These are phyloP conservation scores for Croton laevigatus DNA, from an alignment of 441 rosid genomes.

Conservation along the genomic window DNA sequence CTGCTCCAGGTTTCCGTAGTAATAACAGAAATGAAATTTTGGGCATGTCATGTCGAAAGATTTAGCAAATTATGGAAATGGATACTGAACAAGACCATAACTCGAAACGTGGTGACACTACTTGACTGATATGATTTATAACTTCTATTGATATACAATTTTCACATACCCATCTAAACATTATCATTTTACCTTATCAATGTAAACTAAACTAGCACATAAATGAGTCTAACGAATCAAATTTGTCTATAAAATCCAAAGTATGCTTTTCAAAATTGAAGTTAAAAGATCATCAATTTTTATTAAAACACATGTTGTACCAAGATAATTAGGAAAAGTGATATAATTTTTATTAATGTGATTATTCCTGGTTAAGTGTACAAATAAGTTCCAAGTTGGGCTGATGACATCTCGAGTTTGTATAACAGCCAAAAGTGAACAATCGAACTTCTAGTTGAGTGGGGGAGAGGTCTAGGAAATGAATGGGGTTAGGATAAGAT, in stretches of 20 bases:
- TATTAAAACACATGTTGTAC: neutral
- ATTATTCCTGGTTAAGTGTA: neutral
- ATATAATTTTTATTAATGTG: neutral
- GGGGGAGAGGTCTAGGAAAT: no score
- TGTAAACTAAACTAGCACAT: no score
- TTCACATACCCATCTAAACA: neutral
- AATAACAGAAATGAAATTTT: neutral
- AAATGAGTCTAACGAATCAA: no score
- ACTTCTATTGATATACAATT: neutral
- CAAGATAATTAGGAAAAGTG: neutral
- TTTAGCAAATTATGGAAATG: neutral
- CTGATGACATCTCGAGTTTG: neutral
- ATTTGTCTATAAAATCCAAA: no score
- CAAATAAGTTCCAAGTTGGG: neutral
- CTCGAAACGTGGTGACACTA: neutral
- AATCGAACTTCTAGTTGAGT: neutral
- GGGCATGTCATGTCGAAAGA: no score
- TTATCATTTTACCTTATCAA: neutral
- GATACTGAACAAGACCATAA: neutral
- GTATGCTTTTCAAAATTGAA: no score
- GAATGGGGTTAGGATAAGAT: no score
- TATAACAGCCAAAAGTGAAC: neutral
- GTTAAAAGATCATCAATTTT: neutral
- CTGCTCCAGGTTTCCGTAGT: no score
- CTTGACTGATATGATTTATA: neutral